Evolutionary conservation across 2,329 filamentous ascomycete species (phyloP), one percentile per base, ranked within the genome.

Genomic region (Phaeosphaeria sp.): DNA sequence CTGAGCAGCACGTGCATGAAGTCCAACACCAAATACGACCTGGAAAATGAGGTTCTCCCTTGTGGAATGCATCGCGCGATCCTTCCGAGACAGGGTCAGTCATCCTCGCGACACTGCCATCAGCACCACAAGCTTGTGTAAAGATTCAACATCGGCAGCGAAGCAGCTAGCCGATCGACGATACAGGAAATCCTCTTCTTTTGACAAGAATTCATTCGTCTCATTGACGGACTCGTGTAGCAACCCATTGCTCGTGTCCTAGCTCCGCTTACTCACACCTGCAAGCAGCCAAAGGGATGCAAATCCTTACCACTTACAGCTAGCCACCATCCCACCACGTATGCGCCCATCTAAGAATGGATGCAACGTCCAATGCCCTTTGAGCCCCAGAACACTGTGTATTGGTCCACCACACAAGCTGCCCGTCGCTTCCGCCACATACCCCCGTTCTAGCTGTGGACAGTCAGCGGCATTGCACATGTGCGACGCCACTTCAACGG

Each of bases 401-500:
- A 6, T 36, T 36, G 30, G 30, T 13, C 15, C 30, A 36, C 11
- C 15, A 36, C 30, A 36, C 30, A n/a, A 36, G 8, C 30, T 13
- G 30, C 30, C 11, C 30, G 30, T 24, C 46, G 9, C 46, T 18
- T 18, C 40, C 30, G 30, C 30, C 30, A 13, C 30, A n/a, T 3
- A 20, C 11, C 40, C 40, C 40, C 30, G 30, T 36, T 36, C 30
- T 36, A 13, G 30, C 30, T 36, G 30, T 18, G 40, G 40, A 6
- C 20, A 43, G 20, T 21, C 40, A 43, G 40, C 40, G 20, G 20
- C 40, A 20, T 20, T 5, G 24, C 13, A 51, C 20, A 22, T 40
- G 51, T 53, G 51, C 27, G 30, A 53, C 51, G 25, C 17, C 47
- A 43, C 20, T 21, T 43, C 24, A 15, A 47, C 44, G 24, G 24